Conservation (phyloP, 805 yeast species). For the Spathaspora gorwiae region DNA sequence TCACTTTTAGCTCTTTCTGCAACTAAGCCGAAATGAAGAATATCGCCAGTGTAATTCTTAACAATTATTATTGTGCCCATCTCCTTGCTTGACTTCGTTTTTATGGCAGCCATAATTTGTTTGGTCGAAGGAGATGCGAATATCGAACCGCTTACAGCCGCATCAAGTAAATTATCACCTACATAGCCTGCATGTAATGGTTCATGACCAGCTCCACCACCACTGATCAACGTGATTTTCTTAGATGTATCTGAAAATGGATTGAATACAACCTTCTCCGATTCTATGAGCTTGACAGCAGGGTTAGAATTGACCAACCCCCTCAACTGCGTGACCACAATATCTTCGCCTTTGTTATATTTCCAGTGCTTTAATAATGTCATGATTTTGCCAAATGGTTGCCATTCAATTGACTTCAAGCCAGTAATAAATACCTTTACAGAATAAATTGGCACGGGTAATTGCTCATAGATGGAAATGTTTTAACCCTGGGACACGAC, state of each 20-base stretch:
- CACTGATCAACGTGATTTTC: constrained; percentile 73
- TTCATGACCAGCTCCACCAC: constrained; percentile 97
- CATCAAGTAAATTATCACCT: constrained; percentile 77
- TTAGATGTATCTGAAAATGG: constrained; percentile 32
- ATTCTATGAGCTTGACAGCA: constrained; percentile 45
- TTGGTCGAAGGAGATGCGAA: constrained; percentile 95
- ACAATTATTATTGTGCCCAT: constrained; percentile 76
- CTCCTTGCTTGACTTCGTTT: constrained; percentile 45
- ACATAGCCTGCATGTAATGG: constrained; percentile 91
- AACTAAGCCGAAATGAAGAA: constrained; percentile 87
- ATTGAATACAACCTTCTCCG: constrained; percentile 53
- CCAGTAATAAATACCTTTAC: too few species aligned
- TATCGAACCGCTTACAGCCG: constrained; percentile 86
- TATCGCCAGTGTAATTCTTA: constrained; percentile 93
- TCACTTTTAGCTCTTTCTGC: constrained; percentile 80
- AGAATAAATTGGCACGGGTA: too few species aligned
- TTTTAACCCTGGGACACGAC: too few species aligned
- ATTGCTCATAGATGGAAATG: too few species aligned
- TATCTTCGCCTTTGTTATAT: constrained; percentile 38
- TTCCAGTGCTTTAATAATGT: constrained; percentile 46
- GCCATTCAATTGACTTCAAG: too few species aligned
- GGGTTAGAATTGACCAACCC: constrained; percentile 57
- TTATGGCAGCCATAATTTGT: constrained; percentile 71
- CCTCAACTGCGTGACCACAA: constrained; percentile 45
- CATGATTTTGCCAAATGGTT: constrained; percentile 8